These are phyloP conservation scores for Tuctoria greenei DNA, from an alignment of 176 grass and related monocot genomes.

Conservation along the genomic window DNA sequence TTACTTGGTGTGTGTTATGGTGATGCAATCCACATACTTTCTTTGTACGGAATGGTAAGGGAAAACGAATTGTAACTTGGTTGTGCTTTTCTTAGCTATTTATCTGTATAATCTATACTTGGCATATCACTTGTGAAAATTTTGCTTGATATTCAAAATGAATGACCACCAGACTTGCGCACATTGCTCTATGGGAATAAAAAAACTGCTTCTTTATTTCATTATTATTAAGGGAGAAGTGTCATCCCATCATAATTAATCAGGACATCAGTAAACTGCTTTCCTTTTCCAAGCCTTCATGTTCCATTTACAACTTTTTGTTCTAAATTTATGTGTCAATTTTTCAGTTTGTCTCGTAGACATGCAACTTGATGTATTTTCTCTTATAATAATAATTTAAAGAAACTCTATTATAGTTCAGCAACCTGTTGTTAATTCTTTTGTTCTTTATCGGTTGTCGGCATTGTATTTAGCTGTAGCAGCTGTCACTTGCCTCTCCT, in stretches of 20 bases:
- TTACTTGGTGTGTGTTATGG: conserved; percentile 72
- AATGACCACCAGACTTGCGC: neutral
- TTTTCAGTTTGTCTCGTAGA: neutral
- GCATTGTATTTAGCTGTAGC: neutral
- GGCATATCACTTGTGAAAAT: neutral
- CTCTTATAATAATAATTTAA: neutral
- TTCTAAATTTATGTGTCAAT: neutral
- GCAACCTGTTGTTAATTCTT: neutral
- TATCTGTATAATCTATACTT: conserved; percentile 2
- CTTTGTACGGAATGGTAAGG: conserved; percentile 90
- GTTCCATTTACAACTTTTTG: neutral
- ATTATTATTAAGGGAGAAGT: neutral
- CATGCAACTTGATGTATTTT: neutral
- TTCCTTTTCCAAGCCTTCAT: neutral
- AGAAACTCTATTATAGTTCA: conserved; percentile 3
- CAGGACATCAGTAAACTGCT: neutral
- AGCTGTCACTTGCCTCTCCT: neutral
- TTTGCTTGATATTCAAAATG: conserved; percentile 5
- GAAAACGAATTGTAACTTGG: conserved; percentile 1
- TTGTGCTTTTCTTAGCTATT: conserved; percentile 4
- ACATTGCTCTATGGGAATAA: neutral
- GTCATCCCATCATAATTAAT: conserved; percentile 5
- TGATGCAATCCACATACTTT: conserved; percentile 87
- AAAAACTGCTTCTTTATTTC: conserved; percentile 7
- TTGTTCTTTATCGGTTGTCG: conserved; percentile 21